Conservation (phyloP, 257 asterid genomes). For the Scutellaria barbata region DNA sequence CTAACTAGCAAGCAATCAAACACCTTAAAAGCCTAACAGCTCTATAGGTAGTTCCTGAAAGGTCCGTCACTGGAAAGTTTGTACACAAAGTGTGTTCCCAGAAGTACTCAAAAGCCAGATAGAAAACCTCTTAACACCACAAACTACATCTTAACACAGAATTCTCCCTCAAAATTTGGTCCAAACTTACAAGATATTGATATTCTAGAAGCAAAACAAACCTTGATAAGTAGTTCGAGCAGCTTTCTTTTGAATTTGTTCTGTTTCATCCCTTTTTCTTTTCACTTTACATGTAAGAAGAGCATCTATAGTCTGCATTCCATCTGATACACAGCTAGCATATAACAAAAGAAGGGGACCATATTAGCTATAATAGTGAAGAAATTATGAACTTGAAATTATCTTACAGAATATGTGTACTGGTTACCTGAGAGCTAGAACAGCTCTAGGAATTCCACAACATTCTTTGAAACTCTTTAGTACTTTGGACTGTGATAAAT, state of each 20-base stretch:
- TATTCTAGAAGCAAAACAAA: constrained; percentile 34
- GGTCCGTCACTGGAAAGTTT: background rate
- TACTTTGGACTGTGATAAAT: constrained; percentile 75
- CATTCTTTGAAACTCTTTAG: constrained; percentile 70
- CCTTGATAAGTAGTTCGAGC: constrained; percentile 60
- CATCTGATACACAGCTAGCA: constrained; percentile 90
- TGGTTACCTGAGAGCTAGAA: constrained; percentile 77
- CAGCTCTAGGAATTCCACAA: constrained; percentile 87
- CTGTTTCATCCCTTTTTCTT: constrained; percentile 77
- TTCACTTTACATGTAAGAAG: constrained; percentile 87
- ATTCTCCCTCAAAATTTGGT: constrained; percentile 8
- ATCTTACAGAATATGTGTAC: background rate
- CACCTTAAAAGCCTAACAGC: background rate
- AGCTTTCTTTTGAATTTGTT: constrained; percentile 47
- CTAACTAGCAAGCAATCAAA: constrained; percentile 3
- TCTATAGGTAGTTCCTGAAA: background rate
- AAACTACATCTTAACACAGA: background rate
- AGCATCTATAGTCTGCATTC: constrained; percentile 86
- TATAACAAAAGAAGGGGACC: constrained; percentile 37
- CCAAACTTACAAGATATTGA: background rate
- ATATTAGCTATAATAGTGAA: constrained; percentile 17
- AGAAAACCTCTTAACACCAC: background rate
- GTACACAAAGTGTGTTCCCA: background rate
- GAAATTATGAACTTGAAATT: constrained; percentile 15
- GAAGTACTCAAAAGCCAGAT: background rate